phyloP scores from a whole-genome alignment of 1,284 basidiomycete genomes.

The Ustilago tritici region DNA sequence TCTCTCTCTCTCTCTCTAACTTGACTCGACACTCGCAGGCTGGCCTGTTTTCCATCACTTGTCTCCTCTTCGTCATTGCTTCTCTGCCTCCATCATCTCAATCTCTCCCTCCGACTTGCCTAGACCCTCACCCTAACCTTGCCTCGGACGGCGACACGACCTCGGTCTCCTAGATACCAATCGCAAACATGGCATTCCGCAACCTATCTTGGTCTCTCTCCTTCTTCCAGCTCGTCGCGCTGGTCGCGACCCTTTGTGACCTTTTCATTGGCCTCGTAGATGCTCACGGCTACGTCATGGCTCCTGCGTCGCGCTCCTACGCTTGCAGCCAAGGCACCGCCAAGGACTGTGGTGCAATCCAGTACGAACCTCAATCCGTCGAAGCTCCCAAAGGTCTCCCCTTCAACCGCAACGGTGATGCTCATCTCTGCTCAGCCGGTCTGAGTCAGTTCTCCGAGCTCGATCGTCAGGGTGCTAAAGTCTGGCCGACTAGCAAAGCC shows the following conservation, averaged over 20 bases:
- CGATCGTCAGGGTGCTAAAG: constrained; percentile 31
- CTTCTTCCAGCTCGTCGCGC: constrained; percentile 33
- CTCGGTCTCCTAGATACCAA: constrained; percentile 8
- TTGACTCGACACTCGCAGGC: constrained; percentile 5
- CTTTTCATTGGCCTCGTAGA: constrained; percentile 46
- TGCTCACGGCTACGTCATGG: constrained; percentile 65
- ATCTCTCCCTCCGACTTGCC: constrained; percentile 13
- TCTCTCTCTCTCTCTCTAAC: background rate
- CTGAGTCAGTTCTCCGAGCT: constrained; percentile 40
- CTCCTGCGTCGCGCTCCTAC: constrained; percentile 74
- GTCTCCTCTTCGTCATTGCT: constrained; percentile 10
- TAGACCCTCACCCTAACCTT: constrained; percentile 7
- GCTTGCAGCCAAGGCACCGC: constrained; percentile 72
- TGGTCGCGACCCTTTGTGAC: constrained; percentile 35
- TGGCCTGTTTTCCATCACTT: constrained; percentile 6
- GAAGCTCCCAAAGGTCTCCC: constrained; percentile 52
- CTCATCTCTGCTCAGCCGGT: constrained; percentile 50
- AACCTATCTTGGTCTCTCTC: constrained; percentile 14
- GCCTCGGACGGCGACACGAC: constrained; percentile 13
- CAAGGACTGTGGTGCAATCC: constrained; percentile 48
- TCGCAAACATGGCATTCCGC: background rate
- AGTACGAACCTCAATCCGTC: constrained; percentile 54
- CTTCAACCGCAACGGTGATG: constrained; percentile 32
- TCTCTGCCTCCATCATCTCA: constrained; percentile 23
- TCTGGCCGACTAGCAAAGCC: constrained; percentile 37